These are phyloP conservation scores for Solanum pennellii DNA, from an alignment of 257 asterid species.

Conservation along the genomic window DNA sequence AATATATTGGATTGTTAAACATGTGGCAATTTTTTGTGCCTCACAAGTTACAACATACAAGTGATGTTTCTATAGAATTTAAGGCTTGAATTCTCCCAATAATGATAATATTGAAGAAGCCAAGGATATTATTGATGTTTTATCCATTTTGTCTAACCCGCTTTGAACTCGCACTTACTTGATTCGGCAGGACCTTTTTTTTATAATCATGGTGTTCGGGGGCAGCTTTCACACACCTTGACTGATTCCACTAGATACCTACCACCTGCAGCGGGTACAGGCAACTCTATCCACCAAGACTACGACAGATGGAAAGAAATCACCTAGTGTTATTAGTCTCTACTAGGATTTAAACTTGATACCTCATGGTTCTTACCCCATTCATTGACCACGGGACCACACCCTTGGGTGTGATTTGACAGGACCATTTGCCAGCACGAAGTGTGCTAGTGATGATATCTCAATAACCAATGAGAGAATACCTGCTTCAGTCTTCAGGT, in stretches of 20 bases:
- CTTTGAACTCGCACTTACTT: neutral
- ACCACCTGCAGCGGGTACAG: neutral
- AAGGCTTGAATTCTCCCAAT: neutral
- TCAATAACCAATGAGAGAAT: neutral
- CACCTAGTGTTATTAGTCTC: neutral
- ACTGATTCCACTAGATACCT: neutral
- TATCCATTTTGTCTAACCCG: neutral
- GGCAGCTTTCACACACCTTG: neutral
- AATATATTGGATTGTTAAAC: neutral
- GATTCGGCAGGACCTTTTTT: neutral
- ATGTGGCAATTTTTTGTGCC: too few relatives aligned
- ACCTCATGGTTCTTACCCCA: neutral
- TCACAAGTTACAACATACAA: too few relatives aligned
- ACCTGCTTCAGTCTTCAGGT: neutral
- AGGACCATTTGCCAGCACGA: neutral
- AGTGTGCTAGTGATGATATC: neutral
- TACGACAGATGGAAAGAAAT: neutral
- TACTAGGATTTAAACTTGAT: neutral
- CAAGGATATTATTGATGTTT: neutral
- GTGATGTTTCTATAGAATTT: neutral
- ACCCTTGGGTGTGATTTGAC: neutral
- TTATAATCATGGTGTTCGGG: neutral
- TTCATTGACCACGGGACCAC: neutral
- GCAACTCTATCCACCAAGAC: neutral
- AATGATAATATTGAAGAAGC: neutral